Conservation (phyloP, 2,329 filamentous ascomycete species). For the Penicillium sp. region DNA sequence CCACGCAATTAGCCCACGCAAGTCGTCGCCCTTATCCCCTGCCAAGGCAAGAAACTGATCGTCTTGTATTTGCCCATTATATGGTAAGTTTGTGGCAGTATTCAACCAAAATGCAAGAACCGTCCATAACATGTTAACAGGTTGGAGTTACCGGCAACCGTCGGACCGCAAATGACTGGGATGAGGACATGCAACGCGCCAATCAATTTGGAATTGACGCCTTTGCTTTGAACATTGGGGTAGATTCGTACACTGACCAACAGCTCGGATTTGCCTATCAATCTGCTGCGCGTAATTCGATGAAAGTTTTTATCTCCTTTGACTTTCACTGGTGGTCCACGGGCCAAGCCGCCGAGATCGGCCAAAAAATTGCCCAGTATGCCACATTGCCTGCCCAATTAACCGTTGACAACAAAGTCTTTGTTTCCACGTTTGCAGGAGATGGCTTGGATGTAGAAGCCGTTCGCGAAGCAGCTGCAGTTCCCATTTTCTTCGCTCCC, state of each 20-base stretch:
- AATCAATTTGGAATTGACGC: slow-evolving; percentile 47
- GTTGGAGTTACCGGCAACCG: slow-evolving; percentile 48
- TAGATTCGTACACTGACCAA: slow-evolving; percentile 43
- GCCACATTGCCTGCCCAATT: slow-evolving; percentile 47
- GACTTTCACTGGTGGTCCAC: slow-evolving; percentile 53
- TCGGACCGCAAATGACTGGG: slow-evolving; percentile 45
- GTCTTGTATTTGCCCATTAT: slow-evolving; percentile 45
- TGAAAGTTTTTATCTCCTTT: slow-evolving; percentile 58
- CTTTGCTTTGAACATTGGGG: slow-evolving; percentile 52
- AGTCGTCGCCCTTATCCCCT: no score
- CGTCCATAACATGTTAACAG: slow-evolving; percentile 21
- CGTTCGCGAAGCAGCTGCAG: slow-evolving; percentile 43
- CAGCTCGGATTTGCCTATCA: no score
- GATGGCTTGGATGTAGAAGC: slow-evolving; percentile 46
- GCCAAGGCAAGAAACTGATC: no score
- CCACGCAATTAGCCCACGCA: no score
- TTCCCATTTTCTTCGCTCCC: slow-evolving; percentile 49
- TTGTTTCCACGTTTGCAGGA: slow-evolving; percentile 54
- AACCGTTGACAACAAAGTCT: slow-evolving; percentile 48
- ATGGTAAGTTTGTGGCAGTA: slow-evolving; percentile 29
- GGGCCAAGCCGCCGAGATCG: slow-evolving; percentile 41
- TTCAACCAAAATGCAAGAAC: no score
- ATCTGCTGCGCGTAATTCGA: no score
- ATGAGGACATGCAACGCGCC: slow-evolving; percentile 49
- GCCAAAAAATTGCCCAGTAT: slow-evolving; percentile 49